A percentile compares a stretch with the other conserved stretches of the same genome.
Conservation (phyloP, 805 yeast genomes). For the Cyberlindnera meyerae region DNA sequence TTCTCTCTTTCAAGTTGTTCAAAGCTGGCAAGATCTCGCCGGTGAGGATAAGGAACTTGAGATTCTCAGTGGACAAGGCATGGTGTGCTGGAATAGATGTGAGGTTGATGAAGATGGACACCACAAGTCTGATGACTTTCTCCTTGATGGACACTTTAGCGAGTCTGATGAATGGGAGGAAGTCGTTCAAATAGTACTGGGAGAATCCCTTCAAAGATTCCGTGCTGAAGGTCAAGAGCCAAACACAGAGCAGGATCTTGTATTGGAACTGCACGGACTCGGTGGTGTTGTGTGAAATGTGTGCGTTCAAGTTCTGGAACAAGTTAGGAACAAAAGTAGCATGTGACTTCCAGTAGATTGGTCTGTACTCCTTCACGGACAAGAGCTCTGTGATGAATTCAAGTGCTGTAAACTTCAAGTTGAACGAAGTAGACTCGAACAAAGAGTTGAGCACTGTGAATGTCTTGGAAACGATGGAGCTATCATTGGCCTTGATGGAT, state of each 20-base stretch:
- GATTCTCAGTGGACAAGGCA: slow-evolving; percentile 38
- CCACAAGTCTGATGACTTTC: slow-evolving; percentile 81
- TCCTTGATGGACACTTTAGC: slow-evolving; percentile 85
- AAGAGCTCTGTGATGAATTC: slow-evolving; percentile 64
- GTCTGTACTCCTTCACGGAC: slow-evolving; percentile 48
- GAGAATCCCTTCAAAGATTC: slow-evolving; percentile 47
- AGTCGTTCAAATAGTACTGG: slow-evolving; percentile 48
- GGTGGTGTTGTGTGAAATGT: slow-evolving; percentile 27
- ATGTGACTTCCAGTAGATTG: slow-evolving; percentile 40
- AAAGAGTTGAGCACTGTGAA: slow-evolving; percentile 16
- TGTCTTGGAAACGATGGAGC: slow-evolving; percentile 20
- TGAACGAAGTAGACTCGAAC: slow-evolving; percentile 35
- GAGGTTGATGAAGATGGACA: slow-evolving; percentile 66
- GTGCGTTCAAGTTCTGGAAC: slow-evolving; percentile 36
- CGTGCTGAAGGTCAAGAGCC: slow-evolving; percentile 78
- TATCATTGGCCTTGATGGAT: slow-evolving; percentile 12
- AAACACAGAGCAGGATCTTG: slow-evolving; percentile 66
- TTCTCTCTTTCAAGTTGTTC: slow-evolving; percentile 71
- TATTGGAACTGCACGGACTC: slow-evolving; percentile 67
- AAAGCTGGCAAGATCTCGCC: slow-evolving; percentile 71
- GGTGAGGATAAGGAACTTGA: slow-evolving; percentile 65
- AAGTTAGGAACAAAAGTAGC: slow-evolving; percentile 43
- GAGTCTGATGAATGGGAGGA: slow-evolving; percentile 39
- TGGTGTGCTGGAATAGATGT: slow-evolving; percentile 33
- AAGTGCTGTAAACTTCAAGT: slow-evolving; percentile 55